Evolutionary conservation across 2,329 filamentous ascomycete species (phyloP).

Genomic region (Fusarium sp.): DNA sequence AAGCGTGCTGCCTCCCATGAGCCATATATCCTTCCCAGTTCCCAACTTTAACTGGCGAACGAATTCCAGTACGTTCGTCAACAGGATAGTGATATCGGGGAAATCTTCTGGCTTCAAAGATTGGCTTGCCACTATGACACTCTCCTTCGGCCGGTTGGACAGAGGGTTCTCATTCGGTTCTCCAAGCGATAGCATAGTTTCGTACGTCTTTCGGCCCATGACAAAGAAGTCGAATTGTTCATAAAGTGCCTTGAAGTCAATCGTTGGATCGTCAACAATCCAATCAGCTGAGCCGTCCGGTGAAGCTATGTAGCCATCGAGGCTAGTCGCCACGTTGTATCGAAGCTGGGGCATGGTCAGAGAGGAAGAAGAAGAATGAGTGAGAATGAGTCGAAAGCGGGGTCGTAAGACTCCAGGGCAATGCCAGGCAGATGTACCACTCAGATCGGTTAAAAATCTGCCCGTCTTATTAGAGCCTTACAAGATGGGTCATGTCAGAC

Average conservation of each 20-base stretch:
- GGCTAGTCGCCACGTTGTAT: constrained; percentile 50
- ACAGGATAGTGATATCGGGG: constrained; percentile 42
- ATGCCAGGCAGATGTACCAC: not conserved
- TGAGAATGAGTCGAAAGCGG: not conserved
- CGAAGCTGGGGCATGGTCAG: constrained; percentile 41
- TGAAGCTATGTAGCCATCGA: constrained; percentile 52
- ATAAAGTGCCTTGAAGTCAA: constrained; percentile 49
- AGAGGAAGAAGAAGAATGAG: not conserved
- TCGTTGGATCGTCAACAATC: constrained; percentile 47
- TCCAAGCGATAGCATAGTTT: constrained; percentile 40
- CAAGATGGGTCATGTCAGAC: not conserved
- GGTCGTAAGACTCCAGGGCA: not conserved
- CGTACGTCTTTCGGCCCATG: constrained; percentile 53
- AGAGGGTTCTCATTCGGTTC: constrained; percentile 37
- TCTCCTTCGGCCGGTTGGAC: constrained; percentile 20
- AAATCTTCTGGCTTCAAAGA: constrained; percentile 31
- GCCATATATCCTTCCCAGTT: constrained; percentile 47
- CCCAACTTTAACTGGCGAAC: constrained; percentile 38
- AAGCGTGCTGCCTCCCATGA: constrained; percentile 51
- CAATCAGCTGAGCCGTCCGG: constrained; percentile 44
- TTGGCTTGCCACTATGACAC: constrained; percentile 46
- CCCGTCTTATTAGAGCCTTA: not conserved
- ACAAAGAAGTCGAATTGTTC: constrained; percentile 47
- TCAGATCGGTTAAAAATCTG: not conserved
- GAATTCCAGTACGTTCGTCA: constrained; percentile 23